Conservation (phyloP, 495 filamentous ascomycete species). For the Penicillium turbatum region DNA sequence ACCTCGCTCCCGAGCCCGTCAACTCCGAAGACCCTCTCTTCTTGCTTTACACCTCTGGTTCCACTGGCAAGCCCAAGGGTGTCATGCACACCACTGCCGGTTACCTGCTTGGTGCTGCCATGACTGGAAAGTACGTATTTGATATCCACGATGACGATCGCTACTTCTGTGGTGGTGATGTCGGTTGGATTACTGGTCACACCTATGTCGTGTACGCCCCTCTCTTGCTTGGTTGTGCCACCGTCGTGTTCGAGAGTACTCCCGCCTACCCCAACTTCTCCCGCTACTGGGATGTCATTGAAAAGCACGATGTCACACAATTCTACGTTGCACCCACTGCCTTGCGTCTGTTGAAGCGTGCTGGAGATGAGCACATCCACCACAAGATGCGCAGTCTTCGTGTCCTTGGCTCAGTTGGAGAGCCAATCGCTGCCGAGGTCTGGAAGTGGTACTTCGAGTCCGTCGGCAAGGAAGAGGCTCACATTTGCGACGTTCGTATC, state of each 20-base stretch:
- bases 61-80: conserved; percentile 97
- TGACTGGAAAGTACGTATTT: conserved; percentile 97
- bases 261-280: conserved; percentile 97
- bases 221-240: conserved; percentile 84
- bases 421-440: conserved; percentile 96
- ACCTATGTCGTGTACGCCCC: conserved; percentile 98
- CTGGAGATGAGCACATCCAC: conserved; percentile 86
- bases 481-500: conserved; percentile 84
- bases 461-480: conserved; percentile 89
- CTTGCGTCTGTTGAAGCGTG: conserved; percentile 86
- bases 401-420: conserved; percentile 92
- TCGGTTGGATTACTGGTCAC: conserved; percentile 99
- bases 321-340: conserved; percentile 99
- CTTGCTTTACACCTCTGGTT: conserved; percentile 96
- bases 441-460: conserved; percentile 99
- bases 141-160: conserved; percentile 91
- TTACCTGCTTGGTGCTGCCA: conserved; percentile 86
- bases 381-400: conserved; percentile 83
- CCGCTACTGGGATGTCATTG: conserved; percentile 97
- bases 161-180: conserved; percentile 97
- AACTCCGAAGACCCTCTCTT: conserved; percentile 95
- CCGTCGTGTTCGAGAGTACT: conserved; percentile 98
- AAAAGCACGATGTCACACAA: conserved; percentile 90
- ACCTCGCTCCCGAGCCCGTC: conserved; percentile 82
- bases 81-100: conserved; percentile 97